phyloP scores from a whole-genome alignment of 1,139 yeast genomes.

The Candida frijolesensis region DNA sequence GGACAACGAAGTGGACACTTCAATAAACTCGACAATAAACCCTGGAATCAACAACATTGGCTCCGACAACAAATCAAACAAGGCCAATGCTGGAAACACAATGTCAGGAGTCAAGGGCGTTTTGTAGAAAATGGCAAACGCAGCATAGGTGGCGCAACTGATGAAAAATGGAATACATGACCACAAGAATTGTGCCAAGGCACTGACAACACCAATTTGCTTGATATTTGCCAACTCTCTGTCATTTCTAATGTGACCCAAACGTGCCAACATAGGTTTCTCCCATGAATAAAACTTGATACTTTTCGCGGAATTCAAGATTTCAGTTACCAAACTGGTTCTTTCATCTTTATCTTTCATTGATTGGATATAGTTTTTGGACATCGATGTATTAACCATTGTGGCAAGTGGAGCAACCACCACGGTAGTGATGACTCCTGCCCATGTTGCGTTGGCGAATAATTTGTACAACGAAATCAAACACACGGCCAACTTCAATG shows the following conservation, averaged over 20 bases:
- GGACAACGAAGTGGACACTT: conserved; percentile 33
- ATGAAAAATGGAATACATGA: conserved; percentile 39
- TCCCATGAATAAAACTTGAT: conserved; percentile 47
- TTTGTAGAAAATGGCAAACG: conserved; percentile 27
- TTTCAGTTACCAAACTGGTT: conserved; percentile 41
- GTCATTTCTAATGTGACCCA: conserved; percentile 37
- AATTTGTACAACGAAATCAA: conserved; percentile 30
- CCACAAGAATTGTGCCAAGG: conserved; percentile 39
- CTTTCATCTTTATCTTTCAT: conserved; percentile 40
- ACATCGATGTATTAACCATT: conserved; percentile 30
- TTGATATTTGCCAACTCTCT: conserved; percentile 33
- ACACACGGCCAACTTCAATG: conserved; percentile 32
- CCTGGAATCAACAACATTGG: conserved; percentile 39
- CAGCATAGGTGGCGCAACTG: conserved; percentile 34
- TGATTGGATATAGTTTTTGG: conserved; percentile 24
- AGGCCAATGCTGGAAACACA: conserved; percentile 42
- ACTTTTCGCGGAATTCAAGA: conserved; percentile 41
- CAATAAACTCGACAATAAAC: conserved; percentile 30
- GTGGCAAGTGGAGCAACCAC: conserved; percentile 38
- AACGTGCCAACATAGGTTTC: conserved; percentile 37
- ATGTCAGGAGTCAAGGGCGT: conserved; percentile 37
- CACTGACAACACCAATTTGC: conserved; percentile 33
- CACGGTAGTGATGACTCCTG: conserved; percentile 36
- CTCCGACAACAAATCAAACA: conserved; percentile 37
- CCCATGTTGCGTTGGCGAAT: conserved; percentile 37